Percentiles rank a stretch among this genome's conserved stretches.
These are phyloP conservation scores for Exobasidium rhododendri DNA, from an alignment of 1,284 basidiomycete genomes.

Conservation along the genomic window DNA sequence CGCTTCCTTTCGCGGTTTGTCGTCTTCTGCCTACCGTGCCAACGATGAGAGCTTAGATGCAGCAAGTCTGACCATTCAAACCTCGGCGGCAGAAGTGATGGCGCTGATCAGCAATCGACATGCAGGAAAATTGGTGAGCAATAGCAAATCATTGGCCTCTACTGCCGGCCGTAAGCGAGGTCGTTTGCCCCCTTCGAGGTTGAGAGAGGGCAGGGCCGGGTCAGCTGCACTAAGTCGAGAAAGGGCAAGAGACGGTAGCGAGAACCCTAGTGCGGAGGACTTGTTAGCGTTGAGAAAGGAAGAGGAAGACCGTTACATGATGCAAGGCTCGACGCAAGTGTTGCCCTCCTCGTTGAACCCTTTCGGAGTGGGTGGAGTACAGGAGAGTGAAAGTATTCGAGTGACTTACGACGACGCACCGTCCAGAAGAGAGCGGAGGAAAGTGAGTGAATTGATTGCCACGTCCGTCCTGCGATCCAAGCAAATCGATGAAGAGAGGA, in stretches of 20 bases:
- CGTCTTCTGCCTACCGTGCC: not conserved
- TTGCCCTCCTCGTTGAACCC: not conserved
- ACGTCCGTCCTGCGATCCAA: not conserved
- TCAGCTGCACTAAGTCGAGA: not conserved
- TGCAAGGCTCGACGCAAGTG: not conserved
- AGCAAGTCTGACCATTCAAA: not conserved
- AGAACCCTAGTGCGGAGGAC: not conserved
- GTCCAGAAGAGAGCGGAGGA: conserved; percentile 3
- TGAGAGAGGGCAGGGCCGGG: not conserved
- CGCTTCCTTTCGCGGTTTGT: not conserved
- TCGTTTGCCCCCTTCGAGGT: not conserved
- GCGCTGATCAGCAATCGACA: not conserved
- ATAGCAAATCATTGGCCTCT: not conserved
- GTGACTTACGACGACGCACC: not conserved
- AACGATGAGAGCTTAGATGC: not conserved
- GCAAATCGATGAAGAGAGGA: not conserved
- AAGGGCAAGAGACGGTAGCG: not conserved
- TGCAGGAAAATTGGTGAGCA: not conserved
- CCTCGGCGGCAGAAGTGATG: not conserved
- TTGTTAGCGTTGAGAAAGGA: not conserved
- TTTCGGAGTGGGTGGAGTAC: not conserved
- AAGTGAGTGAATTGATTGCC: not conserved
- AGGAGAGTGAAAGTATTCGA: not conserved
- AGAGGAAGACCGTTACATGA: not conserved
- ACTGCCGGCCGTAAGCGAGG: not conserved